Evolutionary conservation across 1,284 basidiomycete genomes (phyloP).

Genomic region (Inonotus hispidus): DNA sequence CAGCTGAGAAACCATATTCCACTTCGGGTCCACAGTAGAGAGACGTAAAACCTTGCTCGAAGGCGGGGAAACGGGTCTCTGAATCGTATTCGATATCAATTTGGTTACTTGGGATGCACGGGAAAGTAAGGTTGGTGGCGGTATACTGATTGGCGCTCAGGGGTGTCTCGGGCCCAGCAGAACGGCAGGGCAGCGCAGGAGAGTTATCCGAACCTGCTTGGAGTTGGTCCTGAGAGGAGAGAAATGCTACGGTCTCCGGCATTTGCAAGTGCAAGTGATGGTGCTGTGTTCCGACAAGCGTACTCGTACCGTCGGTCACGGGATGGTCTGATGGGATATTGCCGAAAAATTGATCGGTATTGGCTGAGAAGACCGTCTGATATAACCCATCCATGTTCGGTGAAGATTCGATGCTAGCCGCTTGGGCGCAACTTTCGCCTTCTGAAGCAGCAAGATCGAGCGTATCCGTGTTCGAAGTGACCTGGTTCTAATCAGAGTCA

Average conservation of each 20-base stretch:
- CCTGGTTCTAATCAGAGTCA: no score
- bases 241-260: background rate
- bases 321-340: no score
- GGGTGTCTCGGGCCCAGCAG: background rate
- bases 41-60: background rate
- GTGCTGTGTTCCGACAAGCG: no score
- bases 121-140: background rate
- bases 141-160: background rate
- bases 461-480: no score
- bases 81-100: background rate
- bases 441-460: no score
- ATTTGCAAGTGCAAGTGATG: background rate
- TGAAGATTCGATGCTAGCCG: no score
- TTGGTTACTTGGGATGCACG: no score
- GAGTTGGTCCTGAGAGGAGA: background rate
- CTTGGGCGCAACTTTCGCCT: no score
- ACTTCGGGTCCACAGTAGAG: background rate
- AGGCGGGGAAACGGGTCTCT: background rate
- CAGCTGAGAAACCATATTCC: background rate
- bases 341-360: no score
- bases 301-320: no score
- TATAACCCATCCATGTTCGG: no score
- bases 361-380: no score
- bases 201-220: background rate
- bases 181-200: background rate